Conservation (phyloP, 2,329 filamentous ascomycete genomes). For the Epichloe amarillans region DNA sequence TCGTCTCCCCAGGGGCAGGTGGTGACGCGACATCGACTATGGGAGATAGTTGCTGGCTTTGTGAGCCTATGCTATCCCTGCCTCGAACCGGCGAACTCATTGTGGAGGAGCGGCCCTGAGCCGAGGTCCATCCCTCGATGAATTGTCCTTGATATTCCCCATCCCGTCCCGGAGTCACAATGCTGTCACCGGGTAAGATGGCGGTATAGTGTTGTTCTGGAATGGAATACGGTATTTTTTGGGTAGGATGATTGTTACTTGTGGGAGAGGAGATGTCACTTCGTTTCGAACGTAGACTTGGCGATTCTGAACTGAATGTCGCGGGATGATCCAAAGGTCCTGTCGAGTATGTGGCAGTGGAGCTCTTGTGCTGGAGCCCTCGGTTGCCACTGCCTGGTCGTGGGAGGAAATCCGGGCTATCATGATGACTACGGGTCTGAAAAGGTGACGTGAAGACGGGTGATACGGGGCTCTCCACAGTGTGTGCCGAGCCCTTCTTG, state of each 20-base stretch:
- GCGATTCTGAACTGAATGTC: constrained; percentile 43
- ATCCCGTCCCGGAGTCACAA: constrained; percentile 42
- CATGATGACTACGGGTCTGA: constrained; percentile 26
- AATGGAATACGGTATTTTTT: constrained; percentile 24
- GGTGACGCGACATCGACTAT: constrained; percentile 35
- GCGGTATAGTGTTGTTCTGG: constrained; percentile 36
- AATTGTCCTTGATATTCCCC: constrained; percentile 42
- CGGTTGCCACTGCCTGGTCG: constrained; percentile 32
- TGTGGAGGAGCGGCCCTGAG: constrained; percentile 44
- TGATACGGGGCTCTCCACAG: constrained; percentile 37
- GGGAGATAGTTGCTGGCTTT: constrained; percentile 22
- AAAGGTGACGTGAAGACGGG: constrained; percentile 43
- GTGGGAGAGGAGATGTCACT: constrained; percentile 50
- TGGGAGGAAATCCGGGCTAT: constrained; percentile 27
- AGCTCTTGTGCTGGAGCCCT: constrained; percentile 33
- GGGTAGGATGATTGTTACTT: constrained; percentile 30
- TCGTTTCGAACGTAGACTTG: constrained; percentile 46
- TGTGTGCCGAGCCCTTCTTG: constrained; percentile 29
- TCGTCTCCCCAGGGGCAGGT: constrained; percentile 45
- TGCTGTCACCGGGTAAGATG: constrained; percentile 38
- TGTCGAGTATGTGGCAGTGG: constrained; percentile 33
- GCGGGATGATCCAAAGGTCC: constrained; percentile 34
- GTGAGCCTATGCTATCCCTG: constrained; percentile 41
- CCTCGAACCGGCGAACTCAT: constrained; percentile 43
- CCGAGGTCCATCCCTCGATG: constrained; percentile 47